phyloP scores from a whole-genome alignment of 2,329 filamentous ascomycete species.

The Colletotrichum cuscutae region DNA sequence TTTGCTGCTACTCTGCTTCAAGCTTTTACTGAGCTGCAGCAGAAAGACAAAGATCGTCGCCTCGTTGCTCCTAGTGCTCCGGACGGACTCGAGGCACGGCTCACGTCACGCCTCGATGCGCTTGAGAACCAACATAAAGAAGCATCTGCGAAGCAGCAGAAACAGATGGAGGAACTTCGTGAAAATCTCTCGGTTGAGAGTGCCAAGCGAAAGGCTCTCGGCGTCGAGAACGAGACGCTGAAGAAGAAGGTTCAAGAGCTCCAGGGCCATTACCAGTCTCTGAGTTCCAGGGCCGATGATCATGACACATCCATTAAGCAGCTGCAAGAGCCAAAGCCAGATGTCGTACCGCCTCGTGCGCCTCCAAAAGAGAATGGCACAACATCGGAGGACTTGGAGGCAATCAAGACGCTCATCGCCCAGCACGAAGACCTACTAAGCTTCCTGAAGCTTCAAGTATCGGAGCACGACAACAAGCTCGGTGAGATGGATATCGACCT shows the following conservation, averaged over 20 bases:
- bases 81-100: background rate
- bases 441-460: background rate
- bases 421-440: background rate
- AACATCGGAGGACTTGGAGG: background rate
- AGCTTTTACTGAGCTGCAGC: background rate
- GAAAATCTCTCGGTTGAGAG: background rate
- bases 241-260: constrained; percentile 13
- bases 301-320: constrained; percentile 1
- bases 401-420: background rate
- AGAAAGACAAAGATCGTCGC: background rate
- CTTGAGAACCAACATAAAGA: constrained; percentile 24
- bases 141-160: constrained; percentile 30
- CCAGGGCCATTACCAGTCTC: background rate
- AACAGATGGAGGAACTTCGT: constrained; percentile 20
- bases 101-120: constrained; percentile 18
- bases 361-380: background rate
- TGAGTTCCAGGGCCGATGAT: background rate
- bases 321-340: background rate
- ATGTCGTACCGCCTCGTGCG: background rate
- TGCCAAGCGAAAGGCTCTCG: constrained; percentile 6
- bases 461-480: constrained; percentile 13
- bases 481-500: constrained; percentile 25
- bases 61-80: background rate
- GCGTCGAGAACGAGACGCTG: constrained; percentile 19
- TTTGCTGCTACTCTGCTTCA: constrained; percentile 16